phyloP scores from a whole-genome alignment of 2,329 filamentous ascomycete genomes.

The Podosphaera fusca region DNA sequence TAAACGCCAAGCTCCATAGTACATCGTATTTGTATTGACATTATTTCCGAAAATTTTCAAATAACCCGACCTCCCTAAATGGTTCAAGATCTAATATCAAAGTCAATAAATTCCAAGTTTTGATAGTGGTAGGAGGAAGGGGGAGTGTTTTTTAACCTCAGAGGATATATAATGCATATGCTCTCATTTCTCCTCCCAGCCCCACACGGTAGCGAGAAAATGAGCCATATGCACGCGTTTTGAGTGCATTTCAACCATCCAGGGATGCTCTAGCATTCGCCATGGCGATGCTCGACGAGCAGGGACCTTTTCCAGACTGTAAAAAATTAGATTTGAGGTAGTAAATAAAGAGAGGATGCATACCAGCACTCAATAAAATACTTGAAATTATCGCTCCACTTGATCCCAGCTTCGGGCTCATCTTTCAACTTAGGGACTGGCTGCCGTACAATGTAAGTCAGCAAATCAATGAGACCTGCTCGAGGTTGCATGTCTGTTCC shows the following conservation, averaged over 20 bases:
- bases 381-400: constrained; percentile 94
- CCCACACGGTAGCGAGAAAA: constrained; percentile 89
- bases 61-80: not conserved
- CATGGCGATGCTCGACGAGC: constrained; percentile 74
- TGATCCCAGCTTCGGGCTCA: constrained; percentile 69
- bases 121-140: not conserved
- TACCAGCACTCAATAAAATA: constrained; percentile 99
- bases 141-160: not conserved
- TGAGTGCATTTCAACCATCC: constrained; percentile 89
- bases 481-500: constrained; percentile 3
- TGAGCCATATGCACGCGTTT: constrained; percentile 96
- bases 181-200: constrained; percentile 32
- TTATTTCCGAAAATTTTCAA: not conserved
- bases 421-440: constrained; percentile 90
- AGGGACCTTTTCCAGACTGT: constrained; percentile 81
- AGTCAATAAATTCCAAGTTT: not conserved
- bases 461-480: constrained; percentile 38
- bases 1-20: not conserved
- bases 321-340: not conserved
- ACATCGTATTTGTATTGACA: not conserved
- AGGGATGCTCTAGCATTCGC: constrained; percentile 97
- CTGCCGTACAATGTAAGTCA: constrained; percentile 94
- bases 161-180: not conserved
- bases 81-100: not conserved
- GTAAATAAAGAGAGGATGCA: constrained; percentile 19